These are phyloP conservation scores for Annulohypoxylon nitens DNA, from an alignment of 495 filamentous ascomycete species.

Conservation along the genomic window DNA sequence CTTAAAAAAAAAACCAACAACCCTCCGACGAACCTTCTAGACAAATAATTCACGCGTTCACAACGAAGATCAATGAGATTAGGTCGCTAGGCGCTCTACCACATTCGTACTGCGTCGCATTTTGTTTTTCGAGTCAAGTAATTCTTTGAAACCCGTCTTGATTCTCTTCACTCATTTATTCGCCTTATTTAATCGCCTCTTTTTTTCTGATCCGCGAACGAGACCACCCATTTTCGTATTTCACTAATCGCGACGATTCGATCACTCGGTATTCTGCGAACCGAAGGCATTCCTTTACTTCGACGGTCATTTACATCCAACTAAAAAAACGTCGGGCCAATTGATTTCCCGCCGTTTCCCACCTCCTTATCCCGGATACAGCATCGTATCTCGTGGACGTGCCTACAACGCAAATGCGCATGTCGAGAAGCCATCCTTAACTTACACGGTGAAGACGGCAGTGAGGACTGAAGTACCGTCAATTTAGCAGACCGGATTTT, in stretches of 20 bases:
- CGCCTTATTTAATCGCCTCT: conserved; percentile 32
- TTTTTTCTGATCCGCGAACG: conserved; percentile 23
- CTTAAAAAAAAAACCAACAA: conserved; percentile 19
- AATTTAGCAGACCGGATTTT: conserved; percentile 28
- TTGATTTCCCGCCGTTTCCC: conserved; percentile 30
- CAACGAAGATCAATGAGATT: conserved; percentile 26
- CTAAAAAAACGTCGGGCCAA: conserved; percentile 29
- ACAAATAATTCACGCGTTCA: conserved; percentile 28
- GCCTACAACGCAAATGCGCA: conserved; percentile 47
- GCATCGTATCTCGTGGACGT: conserved; percentile 24
- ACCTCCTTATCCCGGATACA: conserved; percentile 27
- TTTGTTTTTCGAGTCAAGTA: conserved; percentile 29
- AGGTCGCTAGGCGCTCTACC: conserved; percentile 1
- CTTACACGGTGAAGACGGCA: conserved; percentile 49
- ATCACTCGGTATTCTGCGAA: conserved; percentile 8
- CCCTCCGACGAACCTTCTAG: conserved; percentile 24
- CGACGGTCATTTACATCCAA: neutral
- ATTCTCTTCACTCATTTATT: conserved; percentile 49
- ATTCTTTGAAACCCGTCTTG: conserved; percentile 32
- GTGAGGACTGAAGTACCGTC: conserved; percentile 39
- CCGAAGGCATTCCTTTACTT: conserved; percentile 10
- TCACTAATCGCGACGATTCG: conserved; percentile 11
- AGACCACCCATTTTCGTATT: neutral
- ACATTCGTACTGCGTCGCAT: conserved; percentile 26
- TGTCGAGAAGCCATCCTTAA: conserved; percentile 34